These are phyloP conservation scores for Cladosporium colombiae DNA, from an alignment of 2,329 filamentous ascomycete species.

Conservation along the genomic window DNA sequence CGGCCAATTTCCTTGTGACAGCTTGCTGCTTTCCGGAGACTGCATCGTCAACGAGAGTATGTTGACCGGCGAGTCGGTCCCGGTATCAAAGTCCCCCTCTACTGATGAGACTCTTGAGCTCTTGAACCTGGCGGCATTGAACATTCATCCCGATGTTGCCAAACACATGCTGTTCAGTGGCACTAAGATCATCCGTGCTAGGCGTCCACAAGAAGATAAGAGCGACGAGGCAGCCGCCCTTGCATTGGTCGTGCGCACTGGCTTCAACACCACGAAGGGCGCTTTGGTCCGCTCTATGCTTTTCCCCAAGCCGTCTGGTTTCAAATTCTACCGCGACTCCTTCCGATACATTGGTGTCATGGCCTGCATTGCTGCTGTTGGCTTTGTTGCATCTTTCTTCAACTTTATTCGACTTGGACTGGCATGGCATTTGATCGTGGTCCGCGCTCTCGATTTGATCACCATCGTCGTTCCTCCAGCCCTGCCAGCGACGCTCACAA, in stretches of 20 bases:
- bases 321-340: slow-evolving; percentile 97
- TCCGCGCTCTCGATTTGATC: slow-evolving; percentile 90
- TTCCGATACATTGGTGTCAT: slow-evolving; percentile 98
- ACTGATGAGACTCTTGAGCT: slow-evolving; percentile 75
- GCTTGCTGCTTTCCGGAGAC: slow-evolving; percentile 85
- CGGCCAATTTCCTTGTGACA: slow-evolving; percentile 86
- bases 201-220: slow-evolving; percentile 81
- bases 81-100: slow-evolving; percentile 87
- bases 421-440: slow-evolving; percentile 85
- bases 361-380: slow-evolving; percentile 79
- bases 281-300: slow-evolving; percentile 96
- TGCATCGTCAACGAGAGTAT: slow-evolving; percentile 99
- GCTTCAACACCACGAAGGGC: slow-evolving; percentile 97
- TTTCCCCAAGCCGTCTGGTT: slow-evolving; percentile 95
- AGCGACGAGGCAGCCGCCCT: slow-evolving; percentile 88
- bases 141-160: slow-evolving; percentile 78
- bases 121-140: slow-evolving; percentile 77
- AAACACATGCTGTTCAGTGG: slow-evolving; percentile 92
- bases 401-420: slow-evolving; percentile 87
- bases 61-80: slow-evolving; percentile 95
- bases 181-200: slow-evolving; percentile 89
- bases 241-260: slow-evolving; percentile 88
- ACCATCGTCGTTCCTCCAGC: slow-evolving; percentile 97
- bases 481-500: slow-evolving; percentile 89
- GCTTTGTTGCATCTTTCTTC: slow-evolving; percentile 86